Evolutionary conservation across 176 grass and related monocot genomes (phyloP), one percentile per base, ranked within the genome.

Genomic region (Pontederia paniculata): DNA sequence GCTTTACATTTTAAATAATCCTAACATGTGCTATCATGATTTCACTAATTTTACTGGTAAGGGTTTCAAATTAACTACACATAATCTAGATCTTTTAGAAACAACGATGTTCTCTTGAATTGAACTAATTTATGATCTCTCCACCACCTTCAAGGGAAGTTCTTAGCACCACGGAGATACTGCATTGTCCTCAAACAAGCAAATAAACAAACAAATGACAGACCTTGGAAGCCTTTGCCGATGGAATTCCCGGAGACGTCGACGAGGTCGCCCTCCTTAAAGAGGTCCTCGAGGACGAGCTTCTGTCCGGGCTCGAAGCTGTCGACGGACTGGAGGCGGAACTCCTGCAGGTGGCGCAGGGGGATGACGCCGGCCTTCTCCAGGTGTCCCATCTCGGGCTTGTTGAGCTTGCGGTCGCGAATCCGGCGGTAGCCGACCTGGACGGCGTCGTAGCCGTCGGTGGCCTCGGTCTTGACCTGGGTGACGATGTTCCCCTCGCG

Each of bases 151-250:
- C 25, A 31, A 31, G 25, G 25, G 25, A 31, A 31, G 25, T 31
- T 31, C 25, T 31, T 31, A 31, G 25, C 25, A 31, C 25, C 25
- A 31, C 25, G 25, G 25, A 31, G 25, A 31, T 31, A 31, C 1
- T 2, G 25, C 25, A 31, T 31, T 31, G 25, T 31, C 25, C 25
- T 31, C 25, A 31, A 31, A 31, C 25, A 31, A 31, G 25, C 25
- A 31, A 31, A 31, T 31, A 31, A 31, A 31, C 25, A 31, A 31
- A 31, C 5, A 31, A 31, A 31, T 31, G 5, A 31, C 4, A 47
- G 19, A 97, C 91, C 91, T 90, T 97, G 91, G 80, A 97, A 97
- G 0, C 91, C 91, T 70, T 97, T 97, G 74, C 93, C 93, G 15
- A 97, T 90, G 69, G 93, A 70, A 18, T 83, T 97, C 52, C 80